Conservation (phyloP, 192 early-diverging fungal genomes). For the Phycomyces nitens region DNA sequence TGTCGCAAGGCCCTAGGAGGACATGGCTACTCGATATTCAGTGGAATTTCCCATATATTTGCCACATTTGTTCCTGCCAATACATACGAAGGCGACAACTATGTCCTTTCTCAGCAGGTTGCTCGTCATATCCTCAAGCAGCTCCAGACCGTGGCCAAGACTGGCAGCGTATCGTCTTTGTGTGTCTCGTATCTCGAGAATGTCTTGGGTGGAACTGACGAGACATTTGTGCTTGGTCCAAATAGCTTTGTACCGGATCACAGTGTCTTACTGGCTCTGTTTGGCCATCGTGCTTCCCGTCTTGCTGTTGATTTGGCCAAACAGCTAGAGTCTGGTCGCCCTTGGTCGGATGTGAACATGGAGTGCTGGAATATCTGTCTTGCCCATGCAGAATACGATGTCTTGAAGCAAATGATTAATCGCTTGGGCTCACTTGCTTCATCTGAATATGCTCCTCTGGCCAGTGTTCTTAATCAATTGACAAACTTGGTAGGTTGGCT, state of each 20-base stretch:
- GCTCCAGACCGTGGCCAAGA: conserved; percentile 42
- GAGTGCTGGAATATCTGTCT: conserved; percentile 65
- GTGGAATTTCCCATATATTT: conserved; percentile 63
- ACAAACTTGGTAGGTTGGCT: conserved; percentile 18
- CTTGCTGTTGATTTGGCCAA: conserved; percentile 58
- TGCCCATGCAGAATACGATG: conserved; percentile 74
- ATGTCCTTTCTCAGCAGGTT: conserved; percentile 63
- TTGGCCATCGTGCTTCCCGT: conserved; percentile 64
- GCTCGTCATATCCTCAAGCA: conserved; percentile 68
- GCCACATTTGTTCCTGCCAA: conserved; percentile 57
- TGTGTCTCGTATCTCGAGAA: conserved; percentile 35
- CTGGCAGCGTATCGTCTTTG: conserved; percentile 28
- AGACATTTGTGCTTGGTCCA: conserved; percentile 11
- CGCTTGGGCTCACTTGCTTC: conserved; percentile 29
- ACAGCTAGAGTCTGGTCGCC: conserved; percentile 45
- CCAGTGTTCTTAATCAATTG: conserved; percentile 27
- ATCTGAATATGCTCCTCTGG: conserved; percentile 15
- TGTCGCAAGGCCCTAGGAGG: conserved; percentile 70
- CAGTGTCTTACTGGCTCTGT: conserved; percentile 56
- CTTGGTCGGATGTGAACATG: conserved; percentile 69
- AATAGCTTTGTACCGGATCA: conserved; percentile 46
- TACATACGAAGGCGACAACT: conserved; percentile 70
- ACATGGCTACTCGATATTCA: conserved; percentile 68
- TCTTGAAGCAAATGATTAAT: conserved; percentile 57
- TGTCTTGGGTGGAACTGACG: conserved; percentile 23